Conservation (phyloP, 2,329 filamentous ascomycete genomes). For the Pseudonectria buxi region DNA sequence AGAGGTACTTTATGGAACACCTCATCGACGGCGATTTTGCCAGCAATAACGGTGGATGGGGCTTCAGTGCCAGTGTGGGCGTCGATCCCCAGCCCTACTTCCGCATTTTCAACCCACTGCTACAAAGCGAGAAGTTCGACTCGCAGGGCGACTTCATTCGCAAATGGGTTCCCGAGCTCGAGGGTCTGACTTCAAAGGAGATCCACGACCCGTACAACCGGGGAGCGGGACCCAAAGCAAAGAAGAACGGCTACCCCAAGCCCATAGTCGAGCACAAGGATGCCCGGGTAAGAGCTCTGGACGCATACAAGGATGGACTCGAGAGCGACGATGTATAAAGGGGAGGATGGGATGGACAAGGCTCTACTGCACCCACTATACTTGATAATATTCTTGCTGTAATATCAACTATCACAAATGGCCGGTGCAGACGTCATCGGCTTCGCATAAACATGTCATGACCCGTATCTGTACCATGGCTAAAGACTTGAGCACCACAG, state of each 20-base stretch:
- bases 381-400: not conserved
- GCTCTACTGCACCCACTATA: not conserved
- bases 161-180: slow-evolving; percentile 74
- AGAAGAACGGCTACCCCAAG: slow-evolving; percentile 64
- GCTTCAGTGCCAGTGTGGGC: slow-evolving; percentile 54
- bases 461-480: slow-evolving; percentile 62
- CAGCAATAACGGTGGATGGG: slow-evolving; percentile 64
- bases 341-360: slow-evolving; percentile 4
- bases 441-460: slow-evolving; percentile 37
- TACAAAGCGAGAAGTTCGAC: slow-evolving; percentile 86
- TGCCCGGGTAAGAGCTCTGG: slow-evolving; percentile 59
- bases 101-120: slow-evolving; percentile 77
- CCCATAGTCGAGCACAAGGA: slow-evolving; percentile 69
- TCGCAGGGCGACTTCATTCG: slow-evolving; percentile 71
- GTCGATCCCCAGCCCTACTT: slow-evolving; percentile 89
- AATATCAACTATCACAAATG: too few species aligned
- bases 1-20: slow-evolving; percentile 76
- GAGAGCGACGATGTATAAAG: slow-evolving; percentile 20
- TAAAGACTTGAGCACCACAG: slow-evolving; percentile 47
- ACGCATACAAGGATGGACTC: slow-evolving; percentile 57
- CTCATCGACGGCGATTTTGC: slow-evolving; percentile 75
- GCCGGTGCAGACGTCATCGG: slow-evolving; percentile 1
- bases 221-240: slow-evolving; percentile 51
- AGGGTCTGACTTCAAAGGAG: slow-evolving; percentile 54
- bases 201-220: slow-evolving; percentile 76